phyloP scores from a whole-genome alignment of 352 stramenopile genomes.

The Thraustochytrium striatum region DNA sequence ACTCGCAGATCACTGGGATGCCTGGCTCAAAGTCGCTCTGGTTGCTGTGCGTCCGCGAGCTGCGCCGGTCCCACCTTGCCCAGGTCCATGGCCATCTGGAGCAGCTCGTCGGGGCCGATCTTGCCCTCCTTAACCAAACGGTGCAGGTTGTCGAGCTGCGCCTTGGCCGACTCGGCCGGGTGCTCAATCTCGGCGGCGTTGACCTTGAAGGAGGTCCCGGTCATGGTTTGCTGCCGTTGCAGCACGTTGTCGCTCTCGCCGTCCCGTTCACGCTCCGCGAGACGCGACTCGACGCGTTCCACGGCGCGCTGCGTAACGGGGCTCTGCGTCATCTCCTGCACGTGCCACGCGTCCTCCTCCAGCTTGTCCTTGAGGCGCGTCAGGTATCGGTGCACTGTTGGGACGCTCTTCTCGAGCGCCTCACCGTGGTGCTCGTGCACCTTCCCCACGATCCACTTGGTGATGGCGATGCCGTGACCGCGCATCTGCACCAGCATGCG shows the following conservation, averaged over 20 bases:
- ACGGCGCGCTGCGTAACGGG: too few relatives aligned
- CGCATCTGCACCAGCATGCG: too few relatives aligned
- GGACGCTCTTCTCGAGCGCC: too few relatives aligned
- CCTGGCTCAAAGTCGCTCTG: neutral
- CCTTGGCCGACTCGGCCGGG: slow-evolving; percentile 14
- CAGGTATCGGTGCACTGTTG: too few relatives aligned
- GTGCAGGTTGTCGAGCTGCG: neutral
- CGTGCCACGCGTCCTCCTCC: too few relatives aligned
- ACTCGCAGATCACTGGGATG: neutral
- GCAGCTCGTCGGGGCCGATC: neutral
- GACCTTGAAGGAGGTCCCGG: neutral
- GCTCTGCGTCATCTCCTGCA: too few relatives aligned
- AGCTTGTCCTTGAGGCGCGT: too few relatives aligned
- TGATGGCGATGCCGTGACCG: too few relatives aligned
- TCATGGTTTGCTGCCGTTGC: neutral
- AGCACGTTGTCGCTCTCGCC: neutral
- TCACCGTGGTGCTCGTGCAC: too few relatives aligned
- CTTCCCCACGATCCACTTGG: too few relatives aligned
- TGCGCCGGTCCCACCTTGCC: neutral
- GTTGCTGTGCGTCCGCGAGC: neutral
- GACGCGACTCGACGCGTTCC: too few relatives aligned
- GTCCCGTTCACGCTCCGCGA: too few relatives aligned
- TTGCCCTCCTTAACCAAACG: neutral
- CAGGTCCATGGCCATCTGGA: neutral
- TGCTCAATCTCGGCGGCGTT: neutral